Evolutionary conservation across 208 protist genomes (phyloP).

Genomic region (Leishmania major): DNA sequence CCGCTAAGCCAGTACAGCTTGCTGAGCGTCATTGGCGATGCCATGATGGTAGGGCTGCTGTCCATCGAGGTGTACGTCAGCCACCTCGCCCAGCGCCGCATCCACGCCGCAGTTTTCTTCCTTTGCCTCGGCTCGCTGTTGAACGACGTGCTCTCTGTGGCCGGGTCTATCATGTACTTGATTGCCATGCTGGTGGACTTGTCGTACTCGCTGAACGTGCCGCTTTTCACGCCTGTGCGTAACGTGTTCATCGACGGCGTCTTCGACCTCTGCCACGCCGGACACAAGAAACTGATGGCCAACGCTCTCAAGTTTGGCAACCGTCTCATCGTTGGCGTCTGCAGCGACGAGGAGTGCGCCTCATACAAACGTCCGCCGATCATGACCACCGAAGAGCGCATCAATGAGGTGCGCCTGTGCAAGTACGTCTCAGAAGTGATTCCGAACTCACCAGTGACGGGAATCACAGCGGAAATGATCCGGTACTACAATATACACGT

Average conservation of each 20-base stretch:
- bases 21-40: slow-evolving; percentile 82
- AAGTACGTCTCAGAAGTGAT: slow-evolving; percentile 92
- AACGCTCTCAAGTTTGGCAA: slow-evolving; percentile 88
- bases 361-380: slow-evolving; percentile 92
- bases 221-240: slow-evolving; percentile 86
- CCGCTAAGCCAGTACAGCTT: slow-evolving; percentile 70
- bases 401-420: slow-evolving; percentile 88
- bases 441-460: slow-evolving; percentile 81
- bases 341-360: slow-evolving; percentile 86
- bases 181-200: slow-evolving; percentile 86
- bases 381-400: slow-evolving; percentile 91
- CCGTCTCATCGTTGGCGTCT: slow-evolving; percentile 91
- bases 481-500: slow-evolving; percentile 92
- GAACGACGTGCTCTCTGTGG: slow-evolving; percentile 82
- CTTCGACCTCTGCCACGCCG: slow-evolving; percentile 93
- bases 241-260: slow-evolving; percentile 95
- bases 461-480: slow-evolving; percentile 91
- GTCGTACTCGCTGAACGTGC: slow-evolving; percentile 86
- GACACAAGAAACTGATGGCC: slow-evolving; percentile 90
- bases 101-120: slow-evolving; percentile 87
- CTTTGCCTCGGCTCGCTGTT: slow-evolving; percentile 86
- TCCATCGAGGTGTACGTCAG: slow-evolving; percentile 89
- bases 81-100: slow-evolving; percentile 76
- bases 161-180: slow-evolving; percentile 73
- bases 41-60: slow-evolving; percentile 82